Percentiles rank a stretch among this genome's conserved stretches.
Conservation (phyloP, 2,329 filamentous ascomycete species). For the Fusarium verrucosum region DNA sequence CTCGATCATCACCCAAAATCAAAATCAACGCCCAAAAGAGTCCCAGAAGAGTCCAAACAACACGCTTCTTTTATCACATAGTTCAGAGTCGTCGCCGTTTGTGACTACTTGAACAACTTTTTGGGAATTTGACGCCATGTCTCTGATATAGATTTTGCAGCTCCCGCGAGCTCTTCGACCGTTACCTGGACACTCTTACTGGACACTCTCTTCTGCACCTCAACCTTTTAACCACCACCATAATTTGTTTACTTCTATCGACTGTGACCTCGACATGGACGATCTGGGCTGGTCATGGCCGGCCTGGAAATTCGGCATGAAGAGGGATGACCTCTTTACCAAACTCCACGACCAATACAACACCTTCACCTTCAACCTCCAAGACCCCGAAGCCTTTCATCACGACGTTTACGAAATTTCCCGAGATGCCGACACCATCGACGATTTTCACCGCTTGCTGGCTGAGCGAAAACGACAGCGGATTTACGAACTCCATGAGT, state of each 20-base stretch:
- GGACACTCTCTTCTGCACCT: slow-evolving; percentile 29
- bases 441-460: slow-evolving; percentile 65
- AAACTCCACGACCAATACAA: slow-evolving; percentile 69
- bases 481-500: slow-evolving; percentile 63
- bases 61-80: slow-evolving; percentile 16
- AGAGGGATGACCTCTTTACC: slow-evolving; percentile 65
- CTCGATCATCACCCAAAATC: slow-evolving; percentile 32
- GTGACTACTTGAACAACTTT: slow-evolving; percentile 37
- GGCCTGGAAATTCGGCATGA: slow-evolving; percentile 71
- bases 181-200: slow-evolving; percentile 37
- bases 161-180: slow-evolving; percentile 43
- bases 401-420: slow-evolving; percentile 70
- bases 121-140: slow-evolving; percentile 35
- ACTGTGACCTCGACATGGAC: slow-evolving; percentile 67
- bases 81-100: slow-evolving; percentile 37
- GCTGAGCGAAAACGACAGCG: slow-evolving; percentile 63
- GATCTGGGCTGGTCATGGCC: slow-evolving; percentile 65
- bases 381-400: slow-evolving; percentile 69
- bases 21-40: slow-evolving; percentile 16
- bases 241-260: slow-evolving; percentile 25
- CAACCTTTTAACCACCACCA: slow-evolving; percentile 19
- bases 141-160: slow-evolving; percentile 42
- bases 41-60: slow-evolving; percentile 24
- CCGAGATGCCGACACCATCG: slow-evolving; percentile 57
- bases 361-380: slow-evolving; percentile 64